Conservation (phyloP, 352 stramenopile genomes). For the Elongisporangium prolatum region DNA sequence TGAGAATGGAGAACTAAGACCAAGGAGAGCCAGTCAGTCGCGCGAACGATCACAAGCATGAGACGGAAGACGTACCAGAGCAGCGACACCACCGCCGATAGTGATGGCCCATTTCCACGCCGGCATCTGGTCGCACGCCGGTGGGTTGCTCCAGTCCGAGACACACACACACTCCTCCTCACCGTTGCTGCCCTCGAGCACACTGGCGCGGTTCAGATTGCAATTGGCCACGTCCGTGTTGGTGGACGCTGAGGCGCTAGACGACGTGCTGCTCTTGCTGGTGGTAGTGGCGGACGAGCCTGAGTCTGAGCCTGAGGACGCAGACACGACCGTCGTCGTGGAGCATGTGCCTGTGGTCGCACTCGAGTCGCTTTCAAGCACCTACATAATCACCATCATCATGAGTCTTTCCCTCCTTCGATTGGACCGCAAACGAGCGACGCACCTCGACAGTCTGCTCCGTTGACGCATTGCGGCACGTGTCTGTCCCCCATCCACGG, state of each 20-base stretch:
- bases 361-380: constrained; percentile 21
- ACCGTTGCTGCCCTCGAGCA: constrained; percentile 30
- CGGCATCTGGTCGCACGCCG: constrained; percentile 40
- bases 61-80: constrained; percentile 19
- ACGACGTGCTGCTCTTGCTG: constrained; percentile 8
- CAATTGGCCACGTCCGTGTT: constrained; percentile 33
- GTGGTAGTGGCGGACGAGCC: constrained; percentile 6
- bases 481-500: constrained; percentile 50
- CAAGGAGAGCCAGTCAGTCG: neutral
- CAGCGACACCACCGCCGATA: constrained; percentile 48
- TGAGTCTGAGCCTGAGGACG: constrained; percentile 6
- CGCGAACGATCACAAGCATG: too few relatives aligned
- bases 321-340: constrained; percentile 9
- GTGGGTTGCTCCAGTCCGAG: constrained; percentile 55
- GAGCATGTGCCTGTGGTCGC: constrained; percentile 11
- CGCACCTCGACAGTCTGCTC: constrained; percentile 42
- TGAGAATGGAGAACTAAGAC: constrained; percentile 42
- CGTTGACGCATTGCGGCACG: constrained; percentile 40
- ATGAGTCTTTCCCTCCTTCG: neutral
- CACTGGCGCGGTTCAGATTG: constrained; percentile 44
- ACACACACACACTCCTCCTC: constrained; percentile 43
- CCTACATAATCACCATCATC: neutral
- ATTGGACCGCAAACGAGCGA: neutral
- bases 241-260: constrained; percentile 6
- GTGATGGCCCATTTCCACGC: constrained; percentile 58